Evolutionary conservation across 2,329 filamentous ascomycete species (phyloP), one percentile per base, ranked within the genome.

Genomic region (Penicillium thymicola): DNA sequence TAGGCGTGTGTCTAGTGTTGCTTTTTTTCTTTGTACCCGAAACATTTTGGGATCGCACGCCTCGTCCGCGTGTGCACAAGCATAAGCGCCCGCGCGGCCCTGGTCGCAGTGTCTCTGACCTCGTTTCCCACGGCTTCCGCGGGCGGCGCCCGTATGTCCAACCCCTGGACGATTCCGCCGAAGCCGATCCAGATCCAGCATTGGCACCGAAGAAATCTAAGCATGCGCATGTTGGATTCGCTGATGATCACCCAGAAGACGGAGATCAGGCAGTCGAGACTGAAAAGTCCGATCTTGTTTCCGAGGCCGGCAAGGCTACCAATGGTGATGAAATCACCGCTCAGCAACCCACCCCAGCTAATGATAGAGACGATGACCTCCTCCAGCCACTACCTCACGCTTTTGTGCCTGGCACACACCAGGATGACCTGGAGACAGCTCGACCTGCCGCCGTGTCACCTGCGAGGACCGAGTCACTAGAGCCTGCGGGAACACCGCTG

Each of bases 21-120:
- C 80, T 97, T 1, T 96, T 96, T 71, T 80, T 97, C 57, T 96
- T 96, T 65, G 90, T 96, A 0, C 93, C 93, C 0, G 93, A 97
- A 75, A 96, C 92, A 0, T 97, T 96, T 64, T 97, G 93, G 93
- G 92, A 97, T 72, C 82, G 93, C 46, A 88, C 88, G 2, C 92
- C 92, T 9, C 75, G 77, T 30, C 73, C 74, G 21, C 77, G 81
- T 23, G 48, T 40, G 32, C 75, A 75, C 58, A 59, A 68, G 11
- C 63, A 60, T 32, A 76, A 75, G 65, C 70, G 74, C 51, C 73
- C 74, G 5, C 64, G 65, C 25, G 53, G 69, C 25, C 67, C 27
- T 21, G 42, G 70, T 25, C 69, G 71, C 7, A 75, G 67, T 30
- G 65, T 76, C 30, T 76, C 75, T 2, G 72, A 74, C 42, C 57